Evolutionary conservation across 371 early-diverging fungal genomes (phyloP).

Genomic region (Mucor saturninus): DNA sequence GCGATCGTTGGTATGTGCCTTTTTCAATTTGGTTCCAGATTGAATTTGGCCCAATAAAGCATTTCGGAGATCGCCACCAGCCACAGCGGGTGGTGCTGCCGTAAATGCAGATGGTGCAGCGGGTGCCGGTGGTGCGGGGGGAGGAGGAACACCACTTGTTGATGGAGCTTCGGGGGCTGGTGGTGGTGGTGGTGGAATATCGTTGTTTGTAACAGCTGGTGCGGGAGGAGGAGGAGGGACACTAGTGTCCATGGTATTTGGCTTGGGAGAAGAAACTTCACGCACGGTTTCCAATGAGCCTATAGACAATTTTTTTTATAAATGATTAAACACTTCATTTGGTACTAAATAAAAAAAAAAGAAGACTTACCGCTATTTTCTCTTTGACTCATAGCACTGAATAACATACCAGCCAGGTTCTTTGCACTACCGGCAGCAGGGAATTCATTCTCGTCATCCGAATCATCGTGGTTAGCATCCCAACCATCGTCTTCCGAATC

Average conservation of each 20-base stretch:
- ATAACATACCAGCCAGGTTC: constrained; percentile 49
- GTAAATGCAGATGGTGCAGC: constrained; percentile 20
- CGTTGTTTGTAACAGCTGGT: constrained; percentile 4
- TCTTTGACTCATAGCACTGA: constrained; percentile 45
- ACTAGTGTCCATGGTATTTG: constrained; percentile 11
- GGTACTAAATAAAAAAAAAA: background rate
- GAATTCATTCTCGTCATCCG: constrained; percentile 51
- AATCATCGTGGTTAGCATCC: constrained; percentile 43
- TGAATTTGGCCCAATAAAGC: constrained; percentile 54
- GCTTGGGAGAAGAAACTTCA: constrained; percentile 25
- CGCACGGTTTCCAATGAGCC: constrained; percentile 14
- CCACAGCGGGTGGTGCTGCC: constrained; percentile 2
- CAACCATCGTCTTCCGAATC: constrained; percentile 50
- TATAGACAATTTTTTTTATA: too few species aligned
- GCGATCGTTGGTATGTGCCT: constrained; percentile 49
- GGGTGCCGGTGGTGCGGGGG: constrained; percentile 33
- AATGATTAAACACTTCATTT: too few species aligned
- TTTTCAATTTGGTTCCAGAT: constrained; percentile 37
- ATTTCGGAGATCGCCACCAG: constrained; percentile 32
- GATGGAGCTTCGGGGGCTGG: constrained; percentile 9
- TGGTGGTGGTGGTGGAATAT: constrained; percentile 22
- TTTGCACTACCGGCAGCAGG: constrained; percentile 60
- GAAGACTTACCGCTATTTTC: background rate
- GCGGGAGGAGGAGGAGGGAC: constrained; percentile 25
- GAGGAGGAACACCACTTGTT: constrained; percentile 6